Conservation (phyloP, 371 early-diverging fungal species). For the Circinella umbellata region DNA sequence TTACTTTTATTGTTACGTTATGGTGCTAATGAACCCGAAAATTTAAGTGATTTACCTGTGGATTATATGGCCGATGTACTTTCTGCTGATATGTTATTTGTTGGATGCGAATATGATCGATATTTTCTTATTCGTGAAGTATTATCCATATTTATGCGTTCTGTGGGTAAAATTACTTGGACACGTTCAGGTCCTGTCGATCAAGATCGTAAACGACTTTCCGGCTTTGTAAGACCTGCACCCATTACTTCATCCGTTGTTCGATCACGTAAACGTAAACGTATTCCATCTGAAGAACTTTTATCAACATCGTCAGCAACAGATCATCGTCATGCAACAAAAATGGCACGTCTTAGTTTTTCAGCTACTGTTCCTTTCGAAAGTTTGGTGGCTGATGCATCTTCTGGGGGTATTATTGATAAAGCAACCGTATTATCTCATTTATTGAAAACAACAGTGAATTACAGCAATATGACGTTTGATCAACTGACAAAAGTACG, state of each 20-base stretch:
- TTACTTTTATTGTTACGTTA: constrained; percentile 41
- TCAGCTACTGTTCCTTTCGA: constrained; percentile 49
- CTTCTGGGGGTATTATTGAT: constrained; percentile 52
- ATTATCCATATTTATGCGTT: constrained; percentile 43
- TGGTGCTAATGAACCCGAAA: constrained; percentile 40
- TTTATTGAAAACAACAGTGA: constrained; percentile 43
- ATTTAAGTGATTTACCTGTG: constrained; percentile 40
- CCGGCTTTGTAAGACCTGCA: constrained; percentile 34
- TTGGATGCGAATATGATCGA: constrained; percentile 43
- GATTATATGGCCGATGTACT: constrained; percentile 56
- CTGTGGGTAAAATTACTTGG: constrained; percentile 50
- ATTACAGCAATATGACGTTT: constrained; percentile 57
- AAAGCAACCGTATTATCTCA: constrained; percentile 52
- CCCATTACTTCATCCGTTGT: constrained; percentile 15
- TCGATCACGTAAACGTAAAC: constrained; percentile 39
- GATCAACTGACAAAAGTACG: constrained; percentile 49
- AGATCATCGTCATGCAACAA: background rate
- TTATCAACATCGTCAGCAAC: background rate
- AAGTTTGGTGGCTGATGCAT: constrained; percentile 39
- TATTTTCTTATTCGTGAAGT: constrained; percentile 42
- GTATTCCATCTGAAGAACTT: constrained; percentile 45
- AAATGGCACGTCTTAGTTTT: constrained; percentile 34
- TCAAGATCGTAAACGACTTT: constrained; percentile 44
- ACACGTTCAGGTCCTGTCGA: constrained; percentile 44
- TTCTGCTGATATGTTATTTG: constrained; percentile 47